Percentiles rank a stretch among this genome's conserved stretches.
Evolutionary conservation across 78 protist species (phyloP).

Genomic region (Guillardia theta): DNA sequence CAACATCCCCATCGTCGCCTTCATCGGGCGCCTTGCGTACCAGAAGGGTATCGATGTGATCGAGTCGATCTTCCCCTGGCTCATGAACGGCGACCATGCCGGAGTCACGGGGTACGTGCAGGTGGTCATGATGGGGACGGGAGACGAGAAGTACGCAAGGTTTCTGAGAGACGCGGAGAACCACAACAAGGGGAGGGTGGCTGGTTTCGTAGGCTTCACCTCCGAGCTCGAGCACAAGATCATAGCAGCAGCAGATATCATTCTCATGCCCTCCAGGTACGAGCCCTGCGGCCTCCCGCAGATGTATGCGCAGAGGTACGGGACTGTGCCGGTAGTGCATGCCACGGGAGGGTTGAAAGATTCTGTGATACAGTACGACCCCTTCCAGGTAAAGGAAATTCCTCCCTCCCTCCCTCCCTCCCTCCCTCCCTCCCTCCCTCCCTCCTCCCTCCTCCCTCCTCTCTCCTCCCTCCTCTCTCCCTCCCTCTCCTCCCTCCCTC

Average conservation of each 20-base stretch:
- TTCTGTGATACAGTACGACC: constrained; percentile 9
- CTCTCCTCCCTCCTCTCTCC: background rate
- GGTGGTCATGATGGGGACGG: background rate
- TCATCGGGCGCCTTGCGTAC: constrained; percentile 12
- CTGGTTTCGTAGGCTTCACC: background rate
- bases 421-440: background rate
- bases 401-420: background rate
- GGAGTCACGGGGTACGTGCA: background rate
- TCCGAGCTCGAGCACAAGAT: constrained; percentile 37
- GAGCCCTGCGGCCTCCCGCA: constrained; percentile 42
- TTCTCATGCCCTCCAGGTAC: constrained; percentile 23
- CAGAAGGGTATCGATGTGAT: background rate
- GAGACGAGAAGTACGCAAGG: background rate
- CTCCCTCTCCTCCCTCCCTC: background rate
- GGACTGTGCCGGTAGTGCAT: constrained; percentile 9
- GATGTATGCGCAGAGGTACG: constrained; percentile 33
- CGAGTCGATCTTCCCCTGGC: background rate
- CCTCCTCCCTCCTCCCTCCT: background rate
- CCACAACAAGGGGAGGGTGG: background rate
- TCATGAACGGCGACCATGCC: background rate
- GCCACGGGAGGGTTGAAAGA: constrained; percentile 28
- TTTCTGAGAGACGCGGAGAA: background rate
- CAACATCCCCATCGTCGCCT: background rate
- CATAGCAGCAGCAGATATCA: background rate
- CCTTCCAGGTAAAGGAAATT: background rate